phyloP scores from a whole-genome alignment of 305 asterid species.

The Withania somnifera region DNA sequence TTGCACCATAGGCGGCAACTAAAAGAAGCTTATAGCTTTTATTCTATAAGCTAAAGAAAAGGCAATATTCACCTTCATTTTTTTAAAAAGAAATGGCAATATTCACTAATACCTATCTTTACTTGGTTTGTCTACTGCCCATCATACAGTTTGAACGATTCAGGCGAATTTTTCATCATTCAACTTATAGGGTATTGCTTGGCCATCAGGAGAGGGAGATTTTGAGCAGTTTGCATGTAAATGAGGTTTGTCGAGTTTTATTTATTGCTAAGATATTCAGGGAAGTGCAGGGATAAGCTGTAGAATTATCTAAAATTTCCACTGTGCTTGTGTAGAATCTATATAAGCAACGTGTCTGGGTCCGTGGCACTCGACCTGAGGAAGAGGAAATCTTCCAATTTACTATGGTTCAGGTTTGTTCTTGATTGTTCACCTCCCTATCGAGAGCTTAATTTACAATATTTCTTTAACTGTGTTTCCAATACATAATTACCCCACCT shows the following conservation, averaged over 20 bases:
- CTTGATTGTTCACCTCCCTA: not conserved
- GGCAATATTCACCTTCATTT: not conserved
- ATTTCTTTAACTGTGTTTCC: slow-evolving; percentile 1
- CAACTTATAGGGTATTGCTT: slow-evolving; percentile 75
- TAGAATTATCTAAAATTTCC: not conserved
- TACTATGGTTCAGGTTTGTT: slow-evolving; percentile 74
- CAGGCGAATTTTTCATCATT: slow-evolving; percentile 88
- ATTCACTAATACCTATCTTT: not conserved
- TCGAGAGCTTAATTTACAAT: not conserved
- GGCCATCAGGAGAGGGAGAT: slow-evolving; percentile 80
- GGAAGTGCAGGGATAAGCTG: not conserved
- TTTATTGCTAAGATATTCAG: not conserved
- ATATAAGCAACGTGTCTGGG: slow-evolving; percentile 79
- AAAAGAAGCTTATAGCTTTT: not conserved
- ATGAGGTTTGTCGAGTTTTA: slow-evolving; percentile 47
- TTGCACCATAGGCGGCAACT: not conserved
- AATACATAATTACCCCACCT: too few relatives aligned
- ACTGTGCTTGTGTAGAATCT: slow-evolving; percentile 24
- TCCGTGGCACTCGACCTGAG: slow-evolving; percentile 84
- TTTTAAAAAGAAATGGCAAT: not conserved
- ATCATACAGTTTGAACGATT: slow-evolving; percentile 71
- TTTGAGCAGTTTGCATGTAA: slow-evolving; percentile 67
- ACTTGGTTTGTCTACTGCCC: slow-evolving; percentile 1
- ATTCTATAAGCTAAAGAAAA: not conserved
- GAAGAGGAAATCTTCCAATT: slow-evolving; percentile 82